Evolutionary conservation across 441 rosid species (phyloP), one percentile per base, ranked within the genome.

Genomic region (Adansonia grandidieri): DNA sequence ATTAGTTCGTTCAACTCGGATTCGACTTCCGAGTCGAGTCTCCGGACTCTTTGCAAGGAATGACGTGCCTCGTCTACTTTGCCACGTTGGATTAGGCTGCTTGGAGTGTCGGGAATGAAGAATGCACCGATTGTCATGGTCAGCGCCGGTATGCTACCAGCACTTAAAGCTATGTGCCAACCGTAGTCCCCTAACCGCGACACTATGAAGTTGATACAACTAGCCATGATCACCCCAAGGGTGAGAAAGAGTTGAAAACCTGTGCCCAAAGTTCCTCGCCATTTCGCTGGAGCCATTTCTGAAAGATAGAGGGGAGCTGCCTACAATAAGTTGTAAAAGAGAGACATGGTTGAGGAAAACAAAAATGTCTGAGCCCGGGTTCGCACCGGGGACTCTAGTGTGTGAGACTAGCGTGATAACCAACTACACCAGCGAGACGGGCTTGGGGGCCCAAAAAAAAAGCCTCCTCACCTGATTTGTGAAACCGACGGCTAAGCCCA

Each of bases 321-420:
- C 71, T 68, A 45, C 2, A 76, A n/a, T 48, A 24, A n/a, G 42
- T 24, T 3, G 11, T 13, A 4, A 62, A 42, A 2, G 19, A 28
- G 44, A 10, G 37, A 44, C 0, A 60, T 60, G 65, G 32, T 7
- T 17, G 37, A 3, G 9, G 24, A 20, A 37, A 37, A 37, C 2
- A 2, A 37, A 37, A 2, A 6, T 62, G 87, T 83, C 80, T 82
- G 82, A 79, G 82, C 79, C 81, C 78, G 86, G 86, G 84, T 79
- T 84, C 83, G 83, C 82, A 86, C 87, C 85, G 84, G 84, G 85
- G 86, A 75, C 86, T 85, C 78, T 80, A 81, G 86, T 84, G 85
- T 82, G 86, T 83, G 68, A 79, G 70, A 57, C 75, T 79, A 74
- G 63, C 75, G 78, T 79, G 75, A 74, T 79, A 66, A 79, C 75